Percentiles rank a stretch among this genome's conserved stretches.
Conservation (phyloP, 2,329 filamentous ascomycete species). For the Ascochyta viciae-villosae region DNA sequence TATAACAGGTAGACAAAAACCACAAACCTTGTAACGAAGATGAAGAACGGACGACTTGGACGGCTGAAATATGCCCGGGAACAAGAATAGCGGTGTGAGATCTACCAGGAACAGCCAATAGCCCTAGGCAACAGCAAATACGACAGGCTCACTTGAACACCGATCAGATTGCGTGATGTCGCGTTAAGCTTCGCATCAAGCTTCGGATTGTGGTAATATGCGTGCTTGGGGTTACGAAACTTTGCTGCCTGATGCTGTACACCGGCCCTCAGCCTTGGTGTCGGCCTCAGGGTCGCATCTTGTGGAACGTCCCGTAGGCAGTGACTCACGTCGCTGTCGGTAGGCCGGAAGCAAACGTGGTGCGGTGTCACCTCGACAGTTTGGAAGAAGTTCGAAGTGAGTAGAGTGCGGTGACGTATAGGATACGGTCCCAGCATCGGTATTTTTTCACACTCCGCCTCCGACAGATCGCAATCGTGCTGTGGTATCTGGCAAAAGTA, state of each 20-base stretch:
- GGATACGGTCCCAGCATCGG: background rate
- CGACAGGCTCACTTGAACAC: no score
- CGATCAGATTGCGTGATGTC: background rate
- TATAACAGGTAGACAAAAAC: no score
- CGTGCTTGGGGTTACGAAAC: background rate
- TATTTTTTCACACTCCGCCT: slow-evolving; percentile 1
- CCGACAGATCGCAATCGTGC: background rate
- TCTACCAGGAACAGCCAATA: background rate
- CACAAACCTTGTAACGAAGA: background rate
- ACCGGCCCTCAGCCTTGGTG: background rate
- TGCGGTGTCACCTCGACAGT: background rate
- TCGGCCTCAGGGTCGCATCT: background rate
- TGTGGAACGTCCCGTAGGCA: background rate
- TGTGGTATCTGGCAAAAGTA: no score
- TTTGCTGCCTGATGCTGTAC: slow-evolving; percentile 1
- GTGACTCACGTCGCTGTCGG: background rate
- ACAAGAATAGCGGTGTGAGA: background rate
- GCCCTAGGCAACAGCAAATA: slow-evolving; percentile 1
- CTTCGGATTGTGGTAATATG: background rate
- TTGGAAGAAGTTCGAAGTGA: background rate
- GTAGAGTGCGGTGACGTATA: background rate
- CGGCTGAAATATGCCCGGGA: background rate
- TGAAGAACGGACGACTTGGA: background rate
- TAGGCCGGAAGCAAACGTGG: background rate
- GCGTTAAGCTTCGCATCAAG: background rate